Evolutionary conservation across 2,329 filamentous ascomycete genomes (phyloP).

Genomic region (Trichoderma pleuroti): DNA sequence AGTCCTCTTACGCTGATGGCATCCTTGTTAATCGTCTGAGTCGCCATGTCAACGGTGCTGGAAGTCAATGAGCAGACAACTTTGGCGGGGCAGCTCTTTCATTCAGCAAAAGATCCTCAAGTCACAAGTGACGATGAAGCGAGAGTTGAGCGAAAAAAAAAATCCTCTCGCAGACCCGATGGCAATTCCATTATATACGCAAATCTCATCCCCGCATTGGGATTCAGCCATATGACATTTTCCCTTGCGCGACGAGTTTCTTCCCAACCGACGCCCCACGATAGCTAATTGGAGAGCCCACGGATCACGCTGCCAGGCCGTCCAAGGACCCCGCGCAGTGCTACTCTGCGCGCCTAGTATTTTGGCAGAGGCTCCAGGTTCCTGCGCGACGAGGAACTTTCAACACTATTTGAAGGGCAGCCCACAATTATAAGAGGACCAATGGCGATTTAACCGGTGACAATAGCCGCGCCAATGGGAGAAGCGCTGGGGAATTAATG

Average conservation of each 20-base stretch:
- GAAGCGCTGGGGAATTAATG: not conserved
- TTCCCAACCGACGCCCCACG: slow-evolving; percentile 13
- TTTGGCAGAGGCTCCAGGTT: slow-evolving; percentile 11
- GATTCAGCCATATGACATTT: slow-evolving; percentile 17
- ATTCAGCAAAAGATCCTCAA: not conserved
- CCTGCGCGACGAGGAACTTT: not conserved
- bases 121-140: slow-evolving; percentile 1
- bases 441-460: slow-evolving; percentile 12
- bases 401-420: not conserved
- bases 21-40: slow-evolving; percentile 27
- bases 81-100: slow-evolving; percentile 4
- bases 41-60: slow-evolving; percentile 23
- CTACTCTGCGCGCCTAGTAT: slow-evolving; percentile 6
- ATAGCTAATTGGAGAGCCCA: slow-evolving; percentile 13
- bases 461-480: slow-evolving; percentile 19
- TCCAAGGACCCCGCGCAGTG: not conserved
- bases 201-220: slow-evolving; percentile 14
- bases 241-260: slow-evolving; percentile 11
- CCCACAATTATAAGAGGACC: slow-evolving; percentile 16
- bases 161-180: not conserved
- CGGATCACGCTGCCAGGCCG: not conserved
- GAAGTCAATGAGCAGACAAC: not conserved
- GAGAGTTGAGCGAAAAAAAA: not conserved
- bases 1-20: slow-evolving; percentile 28
- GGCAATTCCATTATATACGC: not conserved